Base-by-base conservation (phyloP, 495 filamentous ascomycete genomes). In the Schizothecium vesticola region DNA sequence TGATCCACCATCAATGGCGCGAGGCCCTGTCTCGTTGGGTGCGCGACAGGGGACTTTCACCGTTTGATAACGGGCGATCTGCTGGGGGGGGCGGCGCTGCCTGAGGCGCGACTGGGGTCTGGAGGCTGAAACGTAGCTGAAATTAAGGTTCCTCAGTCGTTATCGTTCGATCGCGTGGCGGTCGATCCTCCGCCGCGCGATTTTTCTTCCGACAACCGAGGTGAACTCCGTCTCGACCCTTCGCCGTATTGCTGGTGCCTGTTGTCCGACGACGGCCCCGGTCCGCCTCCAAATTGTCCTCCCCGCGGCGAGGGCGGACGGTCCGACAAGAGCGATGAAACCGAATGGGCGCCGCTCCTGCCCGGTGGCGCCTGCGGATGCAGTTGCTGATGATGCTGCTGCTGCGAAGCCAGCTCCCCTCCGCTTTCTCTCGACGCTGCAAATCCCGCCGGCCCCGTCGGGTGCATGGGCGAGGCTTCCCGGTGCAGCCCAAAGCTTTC, bases 261-360 rank as follows among this genome's bases (percentile, higher is more conserved):
- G 55, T 68, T 59, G 69, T 79, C 76, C 23, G 77, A 71, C 9
- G 74, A 64, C 12, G 61, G 72, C 68, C 69, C 70, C 61, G 68
- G 60, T 36, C 59, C 55, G 60, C 61, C 56, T 56, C 71, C 57
- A 56, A 69, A 71, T 55, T 70, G 76, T 51, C 55, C 60, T 25
- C 67, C 72, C 64, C 75, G 75, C 26, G 80, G 77, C 28, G 80
- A 80, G 25, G 58, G 74, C 58, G 80, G 78, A 28, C 78, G 75
- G 69, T 82, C 80, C 19, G 82, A 81, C 67, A 84, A 65, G 63
- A 84, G 71, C 6, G 82, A 84, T 33, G 82, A 84, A 63, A 84
- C 82, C 25, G 81, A 80, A 63, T 83, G 81, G 28, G 79, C 76
- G 51, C 76, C 74, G 56, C 80, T 74, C 12, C 65, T 61, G 33